Conservation (phyloP, 78 protist species). For the slime mould (Dictyostelium discoideum) region dicty_2.7 NC_007088.5:4172501-4173000, state of each 20-base stretch:
- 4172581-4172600: not conserved
- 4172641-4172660: not conserved
- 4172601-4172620: too few species aligned
- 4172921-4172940: too few species aligned
- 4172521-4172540: too few species aligned
- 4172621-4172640: not conserved
- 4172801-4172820: not conserved
- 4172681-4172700: too few species aligned
- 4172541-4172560: not conserved
- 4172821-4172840: not conserved
- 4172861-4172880: too few species aligned
- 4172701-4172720: too few species aligned
- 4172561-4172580: not conserved
- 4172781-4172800: not conserved
- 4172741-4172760: too few species aligned
- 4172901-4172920: too few species aligned
- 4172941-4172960: not conserved
- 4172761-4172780: too few species aligned
- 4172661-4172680: too few species aligned
- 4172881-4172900: too few species aligned
- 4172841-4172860: not conserved
- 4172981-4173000: not conserved
- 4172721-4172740: too few species aligned
- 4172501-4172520: not conserved
- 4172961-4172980: not conserved